Conservation (phyloP, 768 basidiomycete genomes). For the Lepiota brunneoincarnata region DNA sequence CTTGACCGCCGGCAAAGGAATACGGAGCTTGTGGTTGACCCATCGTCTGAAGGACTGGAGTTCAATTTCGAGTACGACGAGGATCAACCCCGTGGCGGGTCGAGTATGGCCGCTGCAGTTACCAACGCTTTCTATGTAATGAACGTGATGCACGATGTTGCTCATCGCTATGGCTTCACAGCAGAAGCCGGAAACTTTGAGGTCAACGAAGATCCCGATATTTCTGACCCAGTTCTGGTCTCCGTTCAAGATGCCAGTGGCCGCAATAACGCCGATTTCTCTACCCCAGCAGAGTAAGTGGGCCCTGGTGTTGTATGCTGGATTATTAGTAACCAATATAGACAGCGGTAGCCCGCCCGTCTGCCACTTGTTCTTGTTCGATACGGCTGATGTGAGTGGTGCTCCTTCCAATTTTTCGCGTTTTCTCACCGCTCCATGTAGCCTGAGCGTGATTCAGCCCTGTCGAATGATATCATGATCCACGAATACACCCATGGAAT, state of each 20-base stretch:
- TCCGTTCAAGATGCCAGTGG: constrained; percentile 47
- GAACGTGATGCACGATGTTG: constrained; percentile 54
- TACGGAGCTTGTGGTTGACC: too few relatives aligned
- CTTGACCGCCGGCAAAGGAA: too few relatives aligned
- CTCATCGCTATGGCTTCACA: constrained; percentile 45
- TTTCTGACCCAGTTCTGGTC: constrained; percentile 42
- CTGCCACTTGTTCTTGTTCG: constrained; percentile 3
- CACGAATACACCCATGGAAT: constrained; percentile 52
- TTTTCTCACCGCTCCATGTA: constrained; percentile 14
- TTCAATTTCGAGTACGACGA: background rate
- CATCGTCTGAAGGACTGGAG: too few relatives aligned
- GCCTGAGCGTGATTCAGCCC: constrained; percentile 54
- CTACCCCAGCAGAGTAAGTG: constrained; percentile 39
- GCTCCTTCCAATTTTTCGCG: background rate
- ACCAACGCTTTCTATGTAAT: constrained; percentile 55
- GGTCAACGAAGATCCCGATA: background rate
- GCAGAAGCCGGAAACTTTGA: constrained; percentile 28
- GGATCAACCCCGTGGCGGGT: background rate
- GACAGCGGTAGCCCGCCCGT: background rate
- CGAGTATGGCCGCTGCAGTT: constrained; percentile 48
- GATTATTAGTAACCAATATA: background rate
- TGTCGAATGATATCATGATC: constrained; percentile 57
- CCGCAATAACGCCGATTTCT: constrained; percentile 39
- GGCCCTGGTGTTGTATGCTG: constrained; percentile 21
- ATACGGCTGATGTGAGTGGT: background rate